Base-by-base conservation (phyloP, 2,329 filamentous ascomycete species). In the Clathrospora elynae region DNA sequence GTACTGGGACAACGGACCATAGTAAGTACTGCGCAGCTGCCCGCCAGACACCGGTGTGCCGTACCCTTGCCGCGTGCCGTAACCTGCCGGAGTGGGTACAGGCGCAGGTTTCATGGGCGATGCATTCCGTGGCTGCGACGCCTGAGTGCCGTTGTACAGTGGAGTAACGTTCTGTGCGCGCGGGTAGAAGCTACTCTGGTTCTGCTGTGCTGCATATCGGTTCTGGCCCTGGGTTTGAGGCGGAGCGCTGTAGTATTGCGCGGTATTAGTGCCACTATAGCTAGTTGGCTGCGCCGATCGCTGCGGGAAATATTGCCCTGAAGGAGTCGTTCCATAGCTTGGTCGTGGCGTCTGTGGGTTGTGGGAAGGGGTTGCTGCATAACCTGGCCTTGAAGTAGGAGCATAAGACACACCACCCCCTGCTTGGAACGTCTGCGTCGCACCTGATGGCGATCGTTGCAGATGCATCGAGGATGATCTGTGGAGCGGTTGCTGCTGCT, bases 401-500 rank as follows among this genome's bases (percentile, higher is more conserved):
- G 53, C 53, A 49, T 68, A 70, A 9, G 62, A 55, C 6, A 56
- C 50, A 23, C 52, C 50, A 23, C 52, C 46, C 4, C 64, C 57
- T 18, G 62, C 42, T 34, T 64, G 68, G 20, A 61, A 71, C 17
- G 47, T 42, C 32, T 64, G 65, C 4, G 55, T 39, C 7, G 56
- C 48, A 14, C 59, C 58, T 9, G 63, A 63, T n/a, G 62, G 57
- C 23, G 66, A 65, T 24, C 66, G 65, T 35, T 66, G 62, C 28
- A 67, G 62, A 22, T 69, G 64, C 24, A 70, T 57, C 3, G 68
- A 70, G 0, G 69, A 68, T 6, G 69, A 70, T 28, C 68, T 55
- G 36, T 64, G 61, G 9, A 57, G 55, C 8, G 63, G 42, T 31
- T 63, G 65, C 40, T 71, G 68, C 49, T 67, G 65, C 18, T n/a